A percentile compares a stretch with the other conserved stretches of the same genome.
These are phyloP conservation scores for Anethum foeniculum DNA, from an alignment of 140 eudicot species.

Conservation along the genomic window DNA sequence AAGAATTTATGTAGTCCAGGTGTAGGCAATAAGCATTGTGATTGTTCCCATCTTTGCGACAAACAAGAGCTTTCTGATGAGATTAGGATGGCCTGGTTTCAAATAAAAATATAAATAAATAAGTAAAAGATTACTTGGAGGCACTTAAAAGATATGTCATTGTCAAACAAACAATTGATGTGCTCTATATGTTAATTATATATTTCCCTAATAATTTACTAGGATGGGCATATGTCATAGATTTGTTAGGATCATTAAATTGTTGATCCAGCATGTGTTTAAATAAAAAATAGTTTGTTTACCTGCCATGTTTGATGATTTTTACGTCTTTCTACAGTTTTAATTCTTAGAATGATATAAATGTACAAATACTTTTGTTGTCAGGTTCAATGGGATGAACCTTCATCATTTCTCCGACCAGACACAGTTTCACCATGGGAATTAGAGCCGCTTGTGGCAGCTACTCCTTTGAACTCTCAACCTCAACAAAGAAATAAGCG, in stretches of 20 bases:
- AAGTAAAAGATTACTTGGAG: neutral
- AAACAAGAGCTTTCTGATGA: neutral
- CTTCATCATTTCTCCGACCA: conserved; percentile 78
- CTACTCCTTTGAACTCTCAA: conserved; percentile 48
- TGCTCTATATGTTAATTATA: neutral
- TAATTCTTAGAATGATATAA: too few species aligned
- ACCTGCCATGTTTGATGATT: neutral
- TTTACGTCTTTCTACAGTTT: neutral
- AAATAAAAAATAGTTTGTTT: neutral
- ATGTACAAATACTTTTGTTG: neutral
- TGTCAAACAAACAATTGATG: neutral
- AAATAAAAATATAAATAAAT: too few species aligned
- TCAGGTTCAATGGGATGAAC: conserved; percentile 99
- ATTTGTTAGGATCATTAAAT: neutral
- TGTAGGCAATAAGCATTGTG: neutral
- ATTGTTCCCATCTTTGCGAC: neutral
- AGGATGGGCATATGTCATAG: too few species aligned
- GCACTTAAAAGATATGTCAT: neutral
- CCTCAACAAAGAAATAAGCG: conserved; percentile 79
- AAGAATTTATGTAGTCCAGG: neutral
- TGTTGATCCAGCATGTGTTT: neutral
- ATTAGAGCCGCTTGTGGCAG: conserved; percentile 76
- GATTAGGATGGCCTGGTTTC: neutral
- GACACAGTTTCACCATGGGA: conserved; percentile 97
- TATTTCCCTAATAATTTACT: too few species aligned